Evolutionary conservation across 176 grass and related monocot genomes (phyloP), one percentile per base, ranked within the genome.

Genomic region (Oryza glumipatula): DNA sequence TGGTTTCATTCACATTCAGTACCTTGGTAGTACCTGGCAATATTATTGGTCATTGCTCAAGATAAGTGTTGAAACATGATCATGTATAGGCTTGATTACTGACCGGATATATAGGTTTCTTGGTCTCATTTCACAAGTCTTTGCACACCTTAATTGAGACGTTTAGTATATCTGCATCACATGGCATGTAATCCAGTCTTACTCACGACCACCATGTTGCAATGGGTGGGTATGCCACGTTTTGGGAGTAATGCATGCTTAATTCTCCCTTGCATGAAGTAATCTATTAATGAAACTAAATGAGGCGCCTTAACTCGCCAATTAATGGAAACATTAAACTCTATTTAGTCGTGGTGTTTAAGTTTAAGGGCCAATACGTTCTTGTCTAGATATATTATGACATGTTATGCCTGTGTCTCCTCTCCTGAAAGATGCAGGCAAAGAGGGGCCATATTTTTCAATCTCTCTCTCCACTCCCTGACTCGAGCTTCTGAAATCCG

Each of bases 271-370:
- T 65, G 0, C 80, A 83, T 69, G 84, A 74, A 79, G 80, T 65
- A 86, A 80, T 86, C 68, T 32, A 87, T 90, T 83, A 70, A 77
- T 51, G 75, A 52, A 21, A 87, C 8, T 87, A 87, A 90, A 74
- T 41, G 41, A 28, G 75, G 49, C 33, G 6, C 30, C 74, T 83
- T 90, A 87, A 90, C 80, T 64, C 41, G n/a, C 28, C 5, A 79
- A 41, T 90, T 83, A 87, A 78, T 74, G 35, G 70, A 84, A 43
- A 49, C 43, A 87, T 84, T 80, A 76, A 90, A 39, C 32, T 43
- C 52, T 69, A 23, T 87, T 90, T 51, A 86, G 19, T 68, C 47
- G 73, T 21, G 65, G 30, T 79, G 26, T 63, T 63, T 63, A 63
- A 63, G 72, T 76, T 80, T 66, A 80, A 84, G 65, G 65, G 41